phyloP scores from a whole-genome alignment of 2,329 filamentous ascomycete genomes.

The Acephala macrosclerotiorum region DNA sequence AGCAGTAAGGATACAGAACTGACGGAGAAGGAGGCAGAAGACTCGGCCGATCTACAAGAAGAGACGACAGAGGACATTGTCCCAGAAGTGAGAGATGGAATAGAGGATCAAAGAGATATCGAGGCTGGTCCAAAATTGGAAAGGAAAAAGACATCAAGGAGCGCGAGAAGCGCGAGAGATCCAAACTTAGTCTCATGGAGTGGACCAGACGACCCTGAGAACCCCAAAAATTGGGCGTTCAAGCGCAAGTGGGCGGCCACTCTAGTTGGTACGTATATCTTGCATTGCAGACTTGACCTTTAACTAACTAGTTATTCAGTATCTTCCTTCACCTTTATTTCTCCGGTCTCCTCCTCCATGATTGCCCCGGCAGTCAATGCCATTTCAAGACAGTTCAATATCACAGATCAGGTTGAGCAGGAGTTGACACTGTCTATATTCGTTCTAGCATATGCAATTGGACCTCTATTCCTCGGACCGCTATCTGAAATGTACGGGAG shows the following conservation, averaged over 20 bases:
- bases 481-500: constrained; percentile 59
- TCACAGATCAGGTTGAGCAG: constrained; percentile 54
- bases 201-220: constrained; percentile 36
- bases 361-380: constrained; percentile 58
- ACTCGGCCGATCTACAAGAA: constrained; percentile 17
- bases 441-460: constrained; percentile 55
- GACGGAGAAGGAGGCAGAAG: constrained; percentile 27
- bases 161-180: constrained; percentile 34
- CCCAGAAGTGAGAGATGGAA: constrained; percentile 36
- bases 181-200: constrained; percentile 40
- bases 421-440: constrained; percentile 54
- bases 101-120: constrained; percentile 37
- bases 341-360: constrained; percentile 60
- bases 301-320: constrained; percentile 37
- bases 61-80: constrained; percentile 25
- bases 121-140: constrained; percentile 33
- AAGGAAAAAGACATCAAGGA: constrained; percentile 33
- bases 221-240: constrained; percentile 41
- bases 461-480: constrained; percentile 66
- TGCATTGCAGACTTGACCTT: background rate
- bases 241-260: constrained; percentile 56
- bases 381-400: constrained; percentile 62
- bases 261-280: constrained; percentile 44
- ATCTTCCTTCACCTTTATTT: constrained; percentile 58
- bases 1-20: constrained; percentile 23